Base-by-base conservation (phyloP, 2,329 filamentous ascomycete species). In the Pseudogymnoascus sp. region DNA sequence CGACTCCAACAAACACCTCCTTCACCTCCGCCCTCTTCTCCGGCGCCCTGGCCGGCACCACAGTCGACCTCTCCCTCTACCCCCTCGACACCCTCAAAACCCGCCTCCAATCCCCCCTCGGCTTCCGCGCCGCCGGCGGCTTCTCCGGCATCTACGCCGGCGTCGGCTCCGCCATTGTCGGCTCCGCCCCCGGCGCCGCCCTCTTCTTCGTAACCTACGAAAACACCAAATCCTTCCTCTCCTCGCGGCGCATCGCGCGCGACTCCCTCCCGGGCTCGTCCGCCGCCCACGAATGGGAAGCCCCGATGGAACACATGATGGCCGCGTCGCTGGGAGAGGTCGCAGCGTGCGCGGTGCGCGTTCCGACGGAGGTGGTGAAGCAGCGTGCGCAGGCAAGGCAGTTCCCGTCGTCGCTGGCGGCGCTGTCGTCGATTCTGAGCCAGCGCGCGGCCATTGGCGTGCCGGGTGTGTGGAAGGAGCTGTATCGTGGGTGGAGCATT, bases 71-170 rank as follows among this genome's bases (percentile, higher is more conserved):
- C 71, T 92, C 92, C 62, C 90, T 99, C 72, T 99, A 90, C 80
- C 94, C 94, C 0, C 91, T 99, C 80, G 95, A 99, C 82, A 99
- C 94, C 0, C 87, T 99, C 73, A 99, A 99, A 79, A 99, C 95
- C 45, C 92, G 94, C 13, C 90, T 99, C 5, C 94, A 99, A 78
- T 91, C 92, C 66, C 83, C 83, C 58, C 74, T 81, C 62, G 86
- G 88, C 74, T 92, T 96, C 79, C 85, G 90, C 72, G 81, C 88
- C 62, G 87, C 87, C 2, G 93, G 94, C 72, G 93, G 93, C 71
- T 92, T 97, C 81, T 83, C 82, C 59, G 92, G 93, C 65, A 90
- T 97, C 69, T 99, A 99, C 79, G 88, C 90, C 52, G 94, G 94
- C 72, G 86, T 99, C 13, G 94, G 93, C 58, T 90, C 86, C 63